Evolutionary conservation across 106 monocot species (phyloP), one percentile per base, ranked within the genome.

Genomic region (Allium sativum): DNA sequence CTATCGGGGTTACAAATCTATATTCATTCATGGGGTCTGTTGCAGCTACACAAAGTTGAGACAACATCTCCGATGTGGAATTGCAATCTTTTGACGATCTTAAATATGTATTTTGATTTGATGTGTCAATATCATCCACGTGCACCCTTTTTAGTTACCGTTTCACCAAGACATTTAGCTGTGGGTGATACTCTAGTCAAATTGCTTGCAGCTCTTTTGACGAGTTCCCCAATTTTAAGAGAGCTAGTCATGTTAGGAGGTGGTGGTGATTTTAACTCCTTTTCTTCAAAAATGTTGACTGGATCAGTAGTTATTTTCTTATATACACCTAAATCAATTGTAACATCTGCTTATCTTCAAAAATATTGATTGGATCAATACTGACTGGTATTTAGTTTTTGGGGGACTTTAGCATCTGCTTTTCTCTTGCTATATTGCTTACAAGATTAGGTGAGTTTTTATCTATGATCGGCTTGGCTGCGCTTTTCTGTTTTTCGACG

Each of bases 201-300:
- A 44, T 78, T 72, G 14, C 75, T 84, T 61, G 89, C 84, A 68
- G 81, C 84, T 68, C 84, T 69, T 52, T 78, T 66, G 11, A 89
- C 74, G 48, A 68, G 82, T 54, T 84, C 84, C 42, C 84, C 84
- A 64, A 90, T 66, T 62, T 74, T 85, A 71, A 85, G 79, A 43
- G 84, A 82, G 58, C 64, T 76, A 53, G 48, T 62, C 63, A 51
- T 53, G 56, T 21, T 53, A 40, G 73, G 67, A 55, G 76, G 59
- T 48, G 76, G 44, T 45, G 76, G 44, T 56, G 73, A 48, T 55
- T 66, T 81, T 56, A 59, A 48, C 42, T 53, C 65, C 15, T 65
- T 41, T 61, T 74, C 79, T 20, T 59, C 72, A 12, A 73, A 68
- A 31, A 31, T 31, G 5, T 31, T 31, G 31, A 31, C 31, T n/a